Conservation (phyloP, 495 filamentous ascomycete genomes). For the Hyaloscypha finlandica region DNA sequence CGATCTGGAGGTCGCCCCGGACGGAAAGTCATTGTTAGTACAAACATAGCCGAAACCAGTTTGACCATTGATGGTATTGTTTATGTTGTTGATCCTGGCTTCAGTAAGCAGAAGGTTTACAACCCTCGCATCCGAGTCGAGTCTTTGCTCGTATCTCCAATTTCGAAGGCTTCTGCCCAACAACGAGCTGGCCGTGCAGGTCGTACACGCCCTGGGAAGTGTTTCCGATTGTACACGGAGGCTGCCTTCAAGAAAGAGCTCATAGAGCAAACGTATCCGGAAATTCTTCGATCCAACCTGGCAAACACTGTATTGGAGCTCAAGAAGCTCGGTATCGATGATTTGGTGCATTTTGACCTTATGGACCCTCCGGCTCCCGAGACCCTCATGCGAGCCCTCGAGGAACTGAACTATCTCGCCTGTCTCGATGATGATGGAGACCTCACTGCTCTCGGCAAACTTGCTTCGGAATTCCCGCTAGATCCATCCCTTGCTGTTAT, state of each 20-base stretch:
- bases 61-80: slow-evolving; percentile 99
- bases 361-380: slow-evolving; percentile 99
- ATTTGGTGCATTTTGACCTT: slow-evolving; percentile 96
- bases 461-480: slow-evolving; percentile 94
- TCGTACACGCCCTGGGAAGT: slow-evolving; percentile 96
- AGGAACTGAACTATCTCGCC: slow-evolving; percentile 96
- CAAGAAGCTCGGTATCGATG: slow-evolving; percentile 95
- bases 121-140: slow-evolving; percentile 96
- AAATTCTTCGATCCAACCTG: slow-evolving; percentile 92
- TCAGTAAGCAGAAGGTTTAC: slow-evolving; percentile 99
- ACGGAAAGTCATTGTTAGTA: slow-evolving; percentile 93
- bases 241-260: slow-evolving; percentile 96
- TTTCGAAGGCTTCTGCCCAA: slow-evolving; percentile 97
- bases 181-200: slow-evolving; percentile 98
- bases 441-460: slow-evolving; percentile 77
- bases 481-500: slow-evolving; percentile 96
- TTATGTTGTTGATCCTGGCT: slow-evolving; percentile 97
- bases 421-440: slow-evolving; percentile 97
- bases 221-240: slow-evolving; percentile 96
- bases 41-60: slow-evolving; percentile 97
- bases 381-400: slow-evolving; percentile 96
- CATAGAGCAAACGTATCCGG: slow-evolving; percentile 94
- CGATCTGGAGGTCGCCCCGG: slow-evolving; percentile 80
- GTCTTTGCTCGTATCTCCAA: slow-evolving; percentile 91
- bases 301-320: slow-evolving; percentile 92